These are phyloP conservation scores for Phytophthora podocarpi DNA, from an alignment of 352 stramenopile species.

Conservation along the genomic window DNA sequence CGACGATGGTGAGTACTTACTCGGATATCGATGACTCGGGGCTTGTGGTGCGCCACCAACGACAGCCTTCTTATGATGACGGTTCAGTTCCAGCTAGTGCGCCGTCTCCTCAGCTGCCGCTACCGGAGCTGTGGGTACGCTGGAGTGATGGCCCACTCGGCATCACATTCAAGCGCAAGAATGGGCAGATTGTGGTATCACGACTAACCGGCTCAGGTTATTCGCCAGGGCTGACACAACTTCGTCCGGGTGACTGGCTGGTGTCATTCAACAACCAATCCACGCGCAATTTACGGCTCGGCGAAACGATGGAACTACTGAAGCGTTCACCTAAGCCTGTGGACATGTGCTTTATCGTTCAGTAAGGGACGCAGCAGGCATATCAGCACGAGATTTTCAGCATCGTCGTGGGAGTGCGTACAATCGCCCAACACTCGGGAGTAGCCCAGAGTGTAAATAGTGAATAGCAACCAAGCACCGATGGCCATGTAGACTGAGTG, in stretches of 20 bases:
- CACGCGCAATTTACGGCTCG: conserved; percentile 62
- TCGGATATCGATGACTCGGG: conserved; percentile 74
- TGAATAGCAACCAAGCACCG: conserved; percentile 25
- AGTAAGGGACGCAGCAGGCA: conserved; percentile 33
- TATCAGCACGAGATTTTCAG: background rate
- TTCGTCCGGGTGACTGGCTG: conserved; percentile 75
- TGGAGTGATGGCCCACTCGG: conserved; percentile 76
- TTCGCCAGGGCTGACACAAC: conserved; percentile 65
- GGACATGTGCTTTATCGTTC: conserved; percentile 82
- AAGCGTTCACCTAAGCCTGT: conserved; percentile 78
- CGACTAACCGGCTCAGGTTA: conserved; percentile 73
- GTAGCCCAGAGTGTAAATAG: conserved; percentile 34
- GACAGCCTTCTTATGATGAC: conserved; percentile 10
- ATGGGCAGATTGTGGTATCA: conserved; percentile 79
- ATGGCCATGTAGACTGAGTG: background rate
- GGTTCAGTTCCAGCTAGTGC: background rate
- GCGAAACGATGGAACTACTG: conserved; percentile 84
- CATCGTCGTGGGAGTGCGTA: conserved; percentile 7
- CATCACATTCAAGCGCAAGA: conserved; percentile 83
- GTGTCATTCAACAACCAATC: conserved; percentile 76
- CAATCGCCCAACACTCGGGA: conserved; percentile 19
- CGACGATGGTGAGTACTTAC: conserved; percentile 61
- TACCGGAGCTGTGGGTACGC: conserved; percentile 71
- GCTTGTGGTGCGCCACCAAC: conserved; percentile 49
- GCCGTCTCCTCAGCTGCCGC: conserved; percentile 32